These are phyloP conservation scores for Aureobasidium sp. DNA, from an alignment of 2,329 filamentous ascomycete species.

Conservation along the genomic window DNA sequence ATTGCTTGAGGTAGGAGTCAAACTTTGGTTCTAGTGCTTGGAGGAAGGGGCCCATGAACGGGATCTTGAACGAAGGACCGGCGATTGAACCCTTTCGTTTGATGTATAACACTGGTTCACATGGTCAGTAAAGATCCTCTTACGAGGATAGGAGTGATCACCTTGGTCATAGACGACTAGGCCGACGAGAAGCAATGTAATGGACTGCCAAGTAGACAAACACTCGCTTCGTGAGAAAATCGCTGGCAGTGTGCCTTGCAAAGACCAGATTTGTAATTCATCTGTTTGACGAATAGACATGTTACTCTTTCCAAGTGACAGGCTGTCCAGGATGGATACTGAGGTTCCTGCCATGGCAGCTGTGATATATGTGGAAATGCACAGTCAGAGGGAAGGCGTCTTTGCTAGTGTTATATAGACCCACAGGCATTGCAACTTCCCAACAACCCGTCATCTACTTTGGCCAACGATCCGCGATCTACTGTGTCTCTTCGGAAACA, in stretches of 20 bases:
- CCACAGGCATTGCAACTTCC: neutral
- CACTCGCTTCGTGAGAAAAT: neutral
- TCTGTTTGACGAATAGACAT: neutral
- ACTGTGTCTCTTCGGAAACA: neutral
- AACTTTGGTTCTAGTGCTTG: constrained; percentile 94
- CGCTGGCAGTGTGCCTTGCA: neutral
- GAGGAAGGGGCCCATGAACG: constrained; percentile 88
- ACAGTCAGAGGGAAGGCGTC: neutral
- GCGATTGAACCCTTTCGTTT: constrained; percentile 51
- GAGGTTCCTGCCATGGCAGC: neutral
- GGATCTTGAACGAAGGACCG: constrained; percentile 53
- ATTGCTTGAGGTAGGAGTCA: constrained; percentile 91
- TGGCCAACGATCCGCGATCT: neutral
- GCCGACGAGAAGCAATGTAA: neutral
- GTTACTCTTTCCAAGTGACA: neutral
- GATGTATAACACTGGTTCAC: constrained; percentile 48
- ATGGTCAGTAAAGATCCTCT: neutral
- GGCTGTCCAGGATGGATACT: neutral
- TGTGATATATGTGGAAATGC: too few species aligned
- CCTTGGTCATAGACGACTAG: constrained; percentile 12
- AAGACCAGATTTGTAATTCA: neutral
- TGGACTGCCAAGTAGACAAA: constrained; percentile 4
- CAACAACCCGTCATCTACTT: too few species aligned
- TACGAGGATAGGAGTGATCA: neutral
- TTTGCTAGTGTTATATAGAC: neutral